phyloP scores from a whole-genome alignment of 257 asterid species.

The Rauvolfia tetraphylla region DNA sequence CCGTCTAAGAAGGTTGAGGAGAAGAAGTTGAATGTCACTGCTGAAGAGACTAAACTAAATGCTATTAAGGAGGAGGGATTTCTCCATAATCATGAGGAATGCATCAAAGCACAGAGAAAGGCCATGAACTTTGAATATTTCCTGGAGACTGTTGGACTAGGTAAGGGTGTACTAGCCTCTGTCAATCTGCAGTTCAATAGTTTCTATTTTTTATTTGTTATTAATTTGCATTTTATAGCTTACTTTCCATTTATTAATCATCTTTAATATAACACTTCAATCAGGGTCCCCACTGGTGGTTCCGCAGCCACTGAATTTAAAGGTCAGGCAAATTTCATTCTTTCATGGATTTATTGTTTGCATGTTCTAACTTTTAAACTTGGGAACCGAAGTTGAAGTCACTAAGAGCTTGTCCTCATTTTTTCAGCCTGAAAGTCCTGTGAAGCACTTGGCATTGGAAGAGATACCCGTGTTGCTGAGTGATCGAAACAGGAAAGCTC shows the following conservation, averaged over 20 bases:
- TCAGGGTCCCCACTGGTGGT: conserved; percentile 30
- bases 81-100: conserved; percentile 73
- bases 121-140: conserved; percentile 47
- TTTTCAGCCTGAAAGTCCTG: conserved; percentile 28
- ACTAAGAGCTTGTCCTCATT: conserved; percentile 1
- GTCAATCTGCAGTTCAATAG: neutral
- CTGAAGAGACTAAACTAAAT: conserved; percentile 33
- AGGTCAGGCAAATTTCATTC: conserved; percentile 34
- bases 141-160: conserved; percentile 64
- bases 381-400: neutral
- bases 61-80: conserved; percentile 52
- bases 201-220: neutral
- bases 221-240: neutral
- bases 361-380: neutral
- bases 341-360: neutral
- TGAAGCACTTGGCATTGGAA: conserved; percentile 42
- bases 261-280: neutral
- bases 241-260: neutral
- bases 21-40: conserved; percentile 36
- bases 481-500: conserved; percentile 22
- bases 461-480: conserved; percentile 36
- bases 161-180: conserved; percentile 33
- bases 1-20: conserved; percentile 28
- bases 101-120: conserved; percentile 58
- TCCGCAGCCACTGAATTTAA: conserved; percentile 28